Evolutionary conservation across 2,329 filamentous ascomycete species (phyloP), one percentile per base, ranked within the genome.

Genomic region (Arthrinium puccinioides): DNA sequence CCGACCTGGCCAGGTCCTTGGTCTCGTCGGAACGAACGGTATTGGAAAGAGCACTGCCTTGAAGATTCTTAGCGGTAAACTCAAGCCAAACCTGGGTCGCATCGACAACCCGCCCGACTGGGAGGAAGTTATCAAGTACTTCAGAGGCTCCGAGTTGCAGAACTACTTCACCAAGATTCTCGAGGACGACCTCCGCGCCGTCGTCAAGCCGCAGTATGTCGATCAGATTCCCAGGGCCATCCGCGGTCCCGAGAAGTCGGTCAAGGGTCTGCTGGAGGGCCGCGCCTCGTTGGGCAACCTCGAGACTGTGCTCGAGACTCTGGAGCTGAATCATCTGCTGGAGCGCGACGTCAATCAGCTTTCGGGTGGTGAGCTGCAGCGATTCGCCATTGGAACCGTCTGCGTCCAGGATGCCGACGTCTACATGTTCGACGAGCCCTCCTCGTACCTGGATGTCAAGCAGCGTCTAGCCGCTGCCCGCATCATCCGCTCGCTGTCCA

Each of bases 401-500:
- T 95, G 89, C 55, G 89, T 97, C 16, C 90, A 97, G 62, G 81
- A 94, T 55, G 90, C 90, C 50, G 92, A 98, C 61, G 87, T 94
- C 9, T 98, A 98, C 74, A 97, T 98, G 92, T 98, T 98, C 56
- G 92, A 98, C 64, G 92, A 98, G 70, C 94, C 94, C 14, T 97
- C 90, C 27, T 98, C 92, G 25, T 98, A 96, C 65, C 78, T 98
- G 41, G 94, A 98, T 84, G 92, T 98, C 59, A 97, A 97, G 76
- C 92, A 98, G 68, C 86, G 92, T 82, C 72, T 98, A 50, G 85
- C 84, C 50, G 92, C 94, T 45, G 90, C 87, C 52, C 79, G 84
- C 52, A 86, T 94, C 51, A 97, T 98, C 54, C 88, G 92, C 49
- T 89, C 87, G 46, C 79, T 98, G 34, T 77, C 96, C 38, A 78